Evolutionary conservation across 805 yeast genomes (phyloP).

Genomic region (Soucietia sequanensis): DNA sequence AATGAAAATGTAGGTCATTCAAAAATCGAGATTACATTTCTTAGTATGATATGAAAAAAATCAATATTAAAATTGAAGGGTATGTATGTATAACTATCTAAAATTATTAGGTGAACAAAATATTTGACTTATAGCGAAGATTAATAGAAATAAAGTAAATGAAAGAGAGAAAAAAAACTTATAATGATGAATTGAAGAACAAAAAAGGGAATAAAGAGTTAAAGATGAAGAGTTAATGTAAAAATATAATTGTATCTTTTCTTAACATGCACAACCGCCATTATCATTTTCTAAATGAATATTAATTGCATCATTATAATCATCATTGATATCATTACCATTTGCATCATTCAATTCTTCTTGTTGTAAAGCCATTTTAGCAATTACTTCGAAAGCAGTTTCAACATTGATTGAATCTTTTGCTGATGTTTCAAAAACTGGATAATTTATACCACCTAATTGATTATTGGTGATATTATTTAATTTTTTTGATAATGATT

Average conservation of each 20-base stretch:
- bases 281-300: conserved; percentile 85
- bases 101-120: not conserved
- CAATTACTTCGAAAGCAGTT: conserved; percentile 93
- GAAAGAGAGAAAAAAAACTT: no score
- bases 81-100: no score
- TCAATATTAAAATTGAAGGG: no score
- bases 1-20: no score
- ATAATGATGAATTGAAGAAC: no score
- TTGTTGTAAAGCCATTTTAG: conserved; percentile 92
- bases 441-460: conserved; percentile 64
- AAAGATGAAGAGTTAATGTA: no score
- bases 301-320: conserved; percentile 94
- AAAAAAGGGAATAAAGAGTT: no score
- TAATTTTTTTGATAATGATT: conserved; percentile 53
- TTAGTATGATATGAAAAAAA: no score
- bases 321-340: conserved; percentile 58
- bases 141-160: conserved; percentile 1
- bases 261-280: conserved; percentile 70
- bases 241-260: not conserved
- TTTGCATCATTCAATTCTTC: conserved; percentile 88
- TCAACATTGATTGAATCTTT: conserved; percentile 95
- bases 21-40: no score
- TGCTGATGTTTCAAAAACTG: conserved; percentile 96
- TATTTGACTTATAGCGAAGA: not conserved
- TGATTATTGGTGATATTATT: conserved; percentile 44